Evolutionary conservation across 257 asterid genomes (phyloP).

Genomic region (Scutellaria minor): DNA sequence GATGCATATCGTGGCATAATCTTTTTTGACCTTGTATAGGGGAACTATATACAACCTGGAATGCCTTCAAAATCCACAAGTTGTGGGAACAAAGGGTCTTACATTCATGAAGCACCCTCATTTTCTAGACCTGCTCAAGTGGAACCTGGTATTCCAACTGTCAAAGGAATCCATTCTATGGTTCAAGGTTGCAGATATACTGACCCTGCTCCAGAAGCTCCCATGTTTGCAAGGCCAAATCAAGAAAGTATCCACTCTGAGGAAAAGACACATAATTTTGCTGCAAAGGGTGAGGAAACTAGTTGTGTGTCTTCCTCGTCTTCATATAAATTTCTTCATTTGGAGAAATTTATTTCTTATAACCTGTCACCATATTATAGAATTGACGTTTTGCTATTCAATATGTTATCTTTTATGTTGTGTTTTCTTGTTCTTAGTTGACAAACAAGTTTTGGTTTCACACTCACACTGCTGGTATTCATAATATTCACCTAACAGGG

Average conservation of each 20-base stretch:
- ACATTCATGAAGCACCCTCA: constrained; percentile 51
- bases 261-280: constrained; percentile 36
- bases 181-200: constrained; percentile 41
- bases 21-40: constrained; percentile 45
- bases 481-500: neutral
- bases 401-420: neutral
- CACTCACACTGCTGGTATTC: too few relatives aligned
- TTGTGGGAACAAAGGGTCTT: constrained; percentile 30
- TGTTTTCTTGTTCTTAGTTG: neutral
- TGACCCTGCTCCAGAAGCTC: constrained; percentile 48
- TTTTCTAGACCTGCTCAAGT: constrained; percentile 59
- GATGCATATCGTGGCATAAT: constrained; percentile 3
- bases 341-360: neutral
- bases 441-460: too few relatives aligned
- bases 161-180: constrained; percentile 35
- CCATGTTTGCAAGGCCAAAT: constrained; percentile 61
- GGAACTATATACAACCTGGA: constrained; percentile 38
- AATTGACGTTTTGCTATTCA: neutral
- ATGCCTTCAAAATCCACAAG: constrained; percentile 44
- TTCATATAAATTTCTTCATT: neutral
- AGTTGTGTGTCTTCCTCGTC: constrained; percentile 3
- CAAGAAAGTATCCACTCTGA: constrained; percentile 29
- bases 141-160: constrained; percentile 33
- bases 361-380: too few relatives aligned
- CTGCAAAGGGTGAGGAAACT: constrained; percentile 46